A percentile compares a stretch with the other conserved stretches of the same genome.
Evolutionary conservation across 2,329 filamentous ascomycete genomes (phyloP).

Genomic region (Tetracladium maxilliforme): DNA sequence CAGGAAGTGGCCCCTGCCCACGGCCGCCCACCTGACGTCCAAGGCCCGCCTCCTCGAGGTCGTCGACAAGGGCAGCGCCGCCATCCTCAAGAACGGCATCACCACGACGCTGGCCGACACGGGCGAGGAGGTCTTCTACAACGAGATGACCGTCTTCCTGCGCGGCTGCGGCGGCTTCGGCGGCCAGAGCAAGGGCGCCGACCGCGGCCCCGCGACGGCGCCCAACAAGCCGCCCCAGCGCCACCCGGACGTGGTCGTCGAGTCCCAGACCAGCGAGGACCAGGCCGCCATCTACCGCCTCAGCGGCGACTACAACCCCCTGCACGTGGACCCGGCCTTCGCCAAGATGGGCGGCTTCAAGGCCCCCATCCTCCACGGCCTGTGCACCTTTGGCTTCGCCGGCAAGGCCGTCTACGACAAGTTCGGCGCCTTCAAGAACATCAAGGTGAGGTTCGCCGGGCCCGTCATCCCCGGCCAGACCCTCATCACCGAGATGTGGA

Average conservation of each 20-base stretch:
- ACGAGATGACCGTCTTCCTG: constrained; percentile 87
- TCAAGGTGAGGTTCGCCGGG: constrained; percentile 85
- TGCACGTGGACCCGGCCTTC: constrained; percentile 91
- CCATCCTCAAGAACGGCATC: constrained; percentile 65
- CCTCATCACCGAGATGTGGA: constrained; percentile 91
- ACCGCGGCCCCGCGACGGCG: constrained; percentile 69
- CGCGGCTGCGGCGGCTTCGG: constrained; percentile 84
- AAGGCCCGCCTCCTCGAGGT: constrained; percentile 79
- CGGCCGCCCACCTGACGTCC: constrained; percentile 60
- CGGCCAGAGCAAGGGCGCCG: constrained; percentile 59
- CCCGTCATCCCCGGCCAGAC: constrained; percentile 78
- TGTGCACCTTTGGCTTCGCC: constrained; percentile 85
- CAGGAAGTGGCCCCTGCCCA: constrained; percentile 82
- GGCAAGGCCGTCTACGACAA: constrained; percentile 80
- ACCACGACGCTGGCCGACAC: constrained; percentile 75
- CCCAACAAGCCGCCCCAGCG: constrained; percentile 67
- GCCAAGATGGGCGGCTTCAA: constrained; percentile 94
- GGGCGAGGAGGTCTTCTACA: constrained; percentile 90
- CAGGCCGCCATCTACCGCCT: constrained; percentile 90
- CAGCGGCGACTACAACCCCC: constrained; percentile 88
- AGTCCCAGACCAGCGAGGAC: constrained; percentile 76
- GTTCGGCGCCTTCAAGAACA: constrained; percentile 74
- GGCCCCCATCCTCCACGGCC: constrained; percentile 86
- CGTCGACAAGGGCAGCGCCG: constrained; percentile 86
- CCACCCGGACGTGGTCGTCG: constrained; percentile 65